Evolutionary conservation across 441 rosid genomes (phyloP).

Genomic region (Adansonia rubrostipa): DNA sequence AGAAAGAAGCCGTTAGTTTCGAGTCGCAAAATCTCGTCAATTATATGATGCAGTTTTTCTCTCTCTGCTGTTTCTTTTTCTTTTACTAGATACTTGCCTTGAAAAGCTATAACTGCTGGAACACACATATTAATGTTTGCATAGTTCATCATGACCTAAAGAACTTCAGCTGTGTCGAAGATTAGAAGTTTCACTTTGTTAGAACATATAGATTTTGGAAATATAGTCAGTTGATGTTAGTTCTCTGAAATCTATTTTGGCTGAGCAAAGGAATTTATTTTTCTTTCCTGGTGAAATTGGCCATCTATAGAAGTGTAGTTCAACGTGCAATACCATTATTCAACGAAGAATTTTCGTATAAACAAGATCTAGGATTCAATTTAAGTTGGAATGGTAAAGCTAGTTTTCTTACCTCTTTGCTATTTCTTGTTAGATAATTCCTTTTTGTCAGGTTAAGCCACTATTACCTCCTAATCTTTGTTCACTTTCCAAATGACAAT

Average conservation of each 20-base stretch:
- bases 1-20: background rate
- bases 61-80: background rate
- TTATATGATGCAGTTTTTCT: background rate
- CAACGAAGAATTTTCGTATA: background rate
- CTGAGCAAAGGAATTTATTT: background rate
- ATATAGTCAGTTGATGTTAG: background rate
- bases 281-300: background rate
- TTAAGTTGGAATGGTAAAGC: background rate
- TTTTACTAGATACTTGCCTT: background rate
- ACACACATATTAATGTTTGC: constrained; percentile 4
- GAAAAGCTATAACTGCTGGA: background rate
- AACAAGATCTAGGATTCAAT: constrained; percentile 14
- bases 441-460: background rate
- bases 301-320: constrained; percentile 2
- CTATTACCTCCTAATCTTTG: constrained; percentile 1
- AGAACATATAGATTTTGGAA: background rate
- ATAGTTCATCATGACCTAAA: background rate
- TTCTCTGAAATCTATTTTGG: background rate
- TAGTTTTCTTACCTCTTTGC: background rate
- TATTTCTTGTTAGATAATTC: constrained; percentile 1
- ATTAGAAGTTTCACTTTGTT: constrained; percentile 6
- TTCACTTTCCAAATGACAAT: background rate
- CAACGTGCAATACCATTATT: constrained; percentile 2
- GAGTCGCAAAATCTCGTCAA: background rate
- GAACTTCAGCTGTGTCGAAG: background rate